A percentile compares a stretch with the other conserved stretches of the same genome.
Conservation (phyloP, 2,329 filamentous ascomycete genomes). For the Gyromitra esculenta region DNA sequence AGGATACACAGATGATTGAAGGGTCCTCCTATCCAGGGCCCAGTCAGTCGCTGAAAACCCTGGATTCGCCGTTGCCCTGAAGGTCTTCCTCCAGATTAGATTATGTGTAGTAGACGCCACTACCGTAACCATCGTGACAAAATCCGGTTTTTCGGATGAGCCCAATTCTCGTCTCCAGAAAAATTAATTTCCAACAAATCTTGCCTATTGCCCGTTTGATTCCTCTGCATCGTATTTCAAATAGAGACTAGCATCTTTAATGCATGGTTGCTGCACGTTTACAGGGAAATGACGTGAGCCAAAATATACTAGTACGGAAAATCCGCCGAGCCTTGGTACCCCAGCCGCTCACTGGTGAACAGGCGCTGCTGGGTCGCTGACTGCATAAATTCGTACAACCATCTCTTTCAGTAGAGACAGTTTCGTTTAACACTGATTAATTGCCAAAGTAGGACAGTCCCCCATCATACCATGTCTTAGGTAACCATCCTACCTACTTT, state of each 20-base stretch:
- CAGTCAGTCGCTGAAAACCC: conserved; percentile 15
- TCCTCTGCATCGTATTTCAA: conserved; percentile 13
- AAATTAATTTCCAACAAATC: conserved; percentile 18
- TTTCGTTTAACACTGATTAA: conserved; percentile 20
- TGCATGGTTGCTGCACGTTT: conserved; percentile 17
- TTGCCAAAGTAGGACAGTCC: conserved; percentile 7
- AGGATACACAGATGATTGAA: conserved; percentile 20
- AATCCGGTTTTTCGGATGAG: conserved; percentile 29
- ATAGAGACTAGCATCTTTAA: conserved; percentile 1
- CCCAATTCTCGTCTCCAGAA: conserved; percentile 8
- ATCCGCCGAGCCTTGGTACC: neutral
- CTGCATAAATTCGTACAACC: neutral
- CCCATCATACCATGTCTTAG: neutral
- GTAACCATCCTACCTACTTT: conserved; percentile 5
- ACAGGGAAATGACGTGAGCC: conserved; percentile 38
- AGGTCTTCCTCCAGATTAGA: neutral
- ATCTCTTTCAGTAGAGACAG: conserved; percentile 12
- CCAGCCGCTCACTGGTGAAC: neutral
- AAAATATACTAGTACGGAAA: neutral
- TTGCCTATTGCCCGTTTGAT: conserved; percentile 10
- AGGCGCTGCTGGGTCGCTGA: neutral
- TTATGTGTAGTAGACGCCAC: conserved; percentile 7
- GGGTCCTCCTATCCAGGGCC: conserved; percentile 19
- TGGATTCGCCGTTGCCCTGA: conserved; percentile 12
- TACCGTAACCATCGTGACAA: conserved; percentile 11